A percentile compares a stretch with the other conserved stretches of the same genome.
Evolutionary conservation across 2,329 filamentous ascomycete species (phyloP).

Genomic region (Microdochium nivale): DNA sequence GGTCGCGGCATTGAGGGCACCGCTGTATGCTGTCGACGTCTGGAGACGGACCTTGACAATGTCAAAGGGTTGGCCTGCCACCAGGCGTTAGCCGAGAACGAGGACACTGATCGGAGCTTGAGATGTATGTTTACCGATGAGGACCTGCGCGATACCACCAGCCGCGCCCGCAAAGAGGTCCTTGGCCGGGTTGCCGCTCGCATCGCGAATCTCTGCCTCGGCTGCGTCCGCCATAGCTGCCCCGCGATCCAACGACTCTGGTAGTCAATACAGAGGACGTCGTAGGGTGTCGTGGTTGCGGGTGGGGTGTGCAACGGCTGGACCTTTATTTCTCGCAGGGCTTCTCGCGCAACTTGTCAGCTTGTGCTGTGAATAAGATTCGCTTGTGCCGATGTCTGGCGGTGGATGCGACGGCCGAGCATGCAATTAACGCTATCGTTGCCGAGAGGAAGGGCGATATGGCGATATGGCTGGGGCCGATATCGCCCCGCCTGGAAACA

Average conservation of each 20-base stretch:
- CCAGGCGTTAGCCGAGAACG: slow-evolving; percentile 1
- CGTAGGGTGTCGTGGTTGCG: background rate
- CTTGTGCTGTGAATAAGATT: background rate
- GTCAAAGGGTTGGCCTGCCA: slow-evolving; percentile 63
- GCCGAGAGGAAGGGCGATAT: background rate
- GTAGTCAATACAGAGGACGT: background rate
- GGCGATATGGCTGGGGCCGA: background rate
- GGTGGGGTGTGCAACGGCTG: background rate
- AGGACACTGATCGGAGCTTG: slow-evolving; percentile 3
- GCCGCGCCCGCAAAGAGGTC: slow-evolving; percentile 86
- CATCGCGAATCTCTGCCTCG: slow-evolving; percentile 11
- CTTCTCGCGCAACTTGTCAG: background rate
- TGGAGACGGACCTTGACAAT: slow-evolving; percentile 97
- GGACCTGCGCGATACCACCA: slow-evolving; percentile 86
- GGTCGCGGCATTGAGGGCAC: slow-evolving; percentile 70
- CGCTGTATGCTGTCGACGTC: slow-evolving; percentile 73
- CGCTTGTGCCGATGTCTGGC: background rate
- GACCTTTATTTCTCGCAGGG: background rate
- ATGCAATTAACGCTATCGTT: background rate
- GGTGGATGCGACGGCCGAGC: background rate
- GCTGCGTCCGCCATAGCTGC: slow-evolving; percentile 20
- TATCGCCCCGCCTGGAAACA: background rate
- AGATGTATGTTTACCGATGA: slow-evolving; percentile 63
- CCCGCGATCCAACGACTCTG: background rate
- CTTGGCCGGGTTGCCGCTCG: slow-evolving; percentile 53